Evolutionary conservation across 768 basidiomycete species (phyloP).

Genomic region (Calocera viscosa): DNA sequence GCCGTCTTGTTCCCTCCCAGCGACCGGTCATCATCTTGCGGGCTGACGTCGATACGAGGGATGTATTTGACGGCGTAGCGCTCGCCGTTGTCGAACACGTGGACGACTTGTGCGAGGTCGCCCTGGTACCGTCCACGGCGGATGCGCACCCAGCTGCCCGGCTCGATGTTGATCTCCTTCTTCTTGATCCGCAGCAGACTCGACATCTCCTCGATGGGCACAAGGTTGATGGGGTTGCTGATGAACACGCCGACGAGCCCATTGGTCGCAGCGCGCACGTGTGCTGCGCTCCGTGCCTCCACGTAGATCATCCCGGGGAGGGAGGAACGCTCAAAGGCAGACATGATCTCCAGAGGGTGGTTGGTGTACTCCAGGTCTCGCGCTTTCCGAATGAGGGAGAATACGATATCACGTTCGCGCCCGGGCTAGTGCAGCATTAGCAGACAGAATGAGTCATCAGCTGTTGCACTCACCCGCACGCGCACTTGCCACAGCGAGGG

Average conservation of each 20-base stretch:
- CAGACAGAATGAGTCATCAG: not conserved
- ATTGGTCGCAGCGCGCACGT: conserved; percentile 71
- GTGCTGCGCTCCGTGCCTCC: conserved; percentile 77
- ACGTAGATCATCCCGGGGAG: conserved; percentile 93
- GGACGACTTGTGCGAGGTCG: conserved; percentile 90
- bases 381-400: conserved; percentile 89
- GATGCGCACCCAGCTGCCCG: conserved; percentile 91
- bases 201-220: conserved; percentile 97
- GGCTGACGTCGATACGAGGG: conserved; percentile 94
- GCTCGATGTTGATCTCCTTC: conserved; percentile 69
- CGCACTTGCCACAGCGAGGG: conserved; percentile 91
- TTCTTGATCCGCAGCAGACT: conserved; percentile 91
- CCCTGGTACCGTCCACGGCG: conserved; percentile 86
- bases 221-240: conserved; percentile 65
- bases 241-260: conserved; percentile 90
- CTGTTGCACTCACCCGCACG: conserved; percentile 53
- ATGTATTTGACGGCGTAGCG: conserved; percentile 87
- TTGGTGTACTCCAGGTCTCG: conserved; percentile 69
- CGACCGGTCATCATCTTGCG: conserved; percentile 51
- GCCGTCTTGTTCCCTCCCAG: conserved; percentile 34
- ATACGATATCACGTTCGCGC: conserved; percentile 82
- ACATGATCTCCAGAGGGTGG: conserved; percentile 70
- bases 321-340: conserved; percentile 93
- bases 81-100: conserved; percentile 85
- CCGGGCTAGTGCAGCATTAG: conserved; percentile 46